Evolutionary conservation across 306 rosid species (phyloP).

Genomic region (Cucumis cinereus): DNA sequence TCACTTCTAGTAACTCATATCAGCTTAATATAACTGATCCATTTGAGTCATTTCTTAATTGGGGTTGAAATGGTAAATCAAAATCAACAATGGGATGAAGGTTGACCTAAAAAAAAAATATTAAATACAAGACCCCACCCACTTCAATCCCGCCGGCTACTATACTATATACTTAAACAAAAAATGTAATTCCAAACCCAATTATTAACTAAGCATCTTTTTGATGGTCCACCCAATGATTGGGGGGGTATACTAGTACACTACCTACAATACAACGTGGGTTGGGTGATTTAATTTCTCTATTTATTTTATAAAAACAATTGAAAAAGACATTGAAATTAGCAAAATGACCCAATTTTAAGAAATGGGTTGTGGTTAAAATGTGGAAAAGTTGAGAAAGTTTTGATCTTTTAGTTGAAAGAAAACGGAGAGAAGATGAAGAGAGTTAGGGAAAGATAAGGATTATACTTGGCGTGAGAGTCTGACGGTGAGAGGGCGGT

Average conservation of each 20-base stretch:
- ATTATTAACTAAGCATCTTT: constrained; percentile 3
- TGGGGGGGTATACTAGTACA: not conserved
- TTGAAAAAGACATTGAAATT: not conserved
- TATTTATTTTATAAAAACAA: not conserved
- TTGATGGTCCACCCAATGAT: constrained; percentile 8
- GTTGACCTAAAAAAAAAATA: not conserved
- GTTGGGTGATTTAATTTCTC: not conserved
- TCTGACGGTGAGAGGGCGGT: constrained; percentile 15
- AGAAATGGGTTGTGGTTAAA: constrained; percentile 16
- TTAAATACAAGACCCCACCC: not conserved
- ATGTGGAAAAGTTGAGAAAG: not conserved
- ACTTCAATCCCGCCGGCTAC: constrained; percentile 4
- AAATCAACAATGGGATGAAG: not conserved
- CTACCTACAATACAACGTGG: not conserved
- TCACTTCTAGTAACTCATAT: not conserved
- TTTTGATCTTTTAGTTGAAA: not conserved
- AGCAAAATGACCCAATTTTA: not conserved
- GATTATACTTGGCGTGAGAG: constrained; percentile 58
- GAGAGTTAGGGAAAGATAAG: not conserved
- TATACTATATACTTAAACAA: not conserved
- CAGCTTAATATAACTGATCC: not conserved
- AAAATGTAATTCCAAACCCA: not conserved
- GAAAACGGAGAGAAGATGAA: not conserved
- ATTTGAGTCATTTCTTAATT: not conserved
- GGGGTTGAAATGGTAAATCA: no score